Evolutionary conservation across 495 filamentous ascomycete genomes (phyloP), one percentile per base, ranked within the genome.

Genomic region (Collariella sp.): DNA sequence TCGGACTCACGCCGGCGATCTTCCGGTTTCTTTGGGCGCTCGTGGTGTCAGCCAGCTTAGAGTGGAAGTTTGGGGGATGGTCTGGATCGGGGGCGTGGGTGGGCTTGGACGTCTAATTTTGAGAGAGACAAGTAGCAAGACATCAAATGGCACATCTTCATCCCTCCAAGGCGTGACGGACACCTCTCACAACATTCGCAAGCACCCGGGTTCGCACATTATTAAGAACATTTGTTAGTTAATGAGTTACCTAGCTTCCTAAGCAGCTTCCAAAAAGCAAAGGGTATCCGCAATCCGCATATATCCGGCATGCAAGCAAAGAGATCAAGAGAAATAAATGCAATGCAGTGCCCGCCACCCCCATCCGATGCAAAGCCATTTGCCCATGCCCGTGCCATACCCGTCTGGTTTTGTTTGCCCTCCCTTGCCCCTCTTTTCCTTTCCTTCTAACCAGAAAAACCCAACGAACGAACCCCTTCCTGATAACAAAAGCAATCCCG

Each of bases 251-350:
- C 5, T 9, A 31, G 38, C 18, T 13, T n/a, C n/a, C 26, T 31
- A 31, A 31, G 26, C 26, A 31, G 38, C 18, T 13, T n/a, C n/a
- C n/a, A 50, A 41, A 24, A 51, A 34, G 26, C 35, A 49, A 49
- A 49, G 46, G 46, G 46, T 49, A 49, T 49, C 46, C 31, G 46
- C 46, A 33, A 39, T 49, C 34, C 35, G 18, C 33, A 33, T 49
- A 39, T 49, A 38, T 49, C 46, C 46, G n/a, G 33, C 48, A 51
- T 35, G 41, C 38, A 23, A n/a, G 15, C 18, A 40, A 40, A 40
- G 38, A 40, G 18, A 40, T n/a, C 38, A 40, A 40, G n/a, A n/a
- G n/a, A 44, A 44, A 35, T 7, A 13, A 46, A 44, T 18, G 13
- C 24, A 51, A 22, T 42, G 36, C 39, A 52, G 26, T 31, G 9